These are phyloP conservation scores for Globisporangium paddicum DNA, from an alignment of 352 stramenopile species.

Conservation along the genomic window DNA sequence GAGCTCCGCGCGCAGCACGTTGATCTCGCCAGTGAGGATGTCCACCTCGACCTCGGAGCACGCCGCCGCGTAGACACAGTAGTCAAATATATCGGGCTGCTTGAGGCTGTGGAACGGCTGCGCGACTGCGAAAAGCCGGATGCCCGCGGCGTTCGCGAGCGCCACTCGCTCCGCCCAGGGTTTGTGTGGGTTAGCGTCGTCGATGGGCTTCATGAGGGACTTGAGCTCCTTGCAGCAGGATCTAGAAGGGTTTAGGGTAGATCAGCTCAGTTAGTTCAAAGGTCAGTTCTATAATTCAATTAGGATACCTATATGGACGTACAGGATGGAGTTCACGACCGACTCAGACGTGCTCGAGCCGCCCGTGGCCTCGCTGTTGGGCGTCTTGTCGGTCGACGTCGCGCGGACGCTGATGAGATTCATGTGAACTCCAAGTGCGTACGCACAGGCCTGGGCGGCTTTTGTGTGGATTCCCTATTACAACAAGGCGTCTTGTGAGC, in stretches of 20 bases:
- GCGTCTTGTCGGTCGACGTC: slow-evolving; percentile 46
- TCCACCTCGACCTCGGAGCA: slow-evolving; percentile 95
- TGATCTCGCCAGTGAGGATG: slow-evolving; percentile 92
- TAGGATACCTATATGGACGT: too few relatives aligned
- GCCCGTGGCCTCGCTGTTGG: slow-evolving; percentile 40
- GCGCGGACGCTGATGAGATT: slow-evolving; percentile 31
- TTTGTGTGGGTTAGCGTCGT: slow-evolving; percentile 10
- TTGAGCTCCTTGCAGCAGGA: slow-evolving; percentile 42
- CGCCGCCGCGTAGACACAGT: slow-evolving; percentile 93
- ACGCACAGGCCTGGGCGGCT: slow-evolving; percentile 46
- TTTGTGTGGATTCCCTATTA: slow-evolving; percentile 65
- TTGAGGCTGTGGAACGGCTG: slow-evolving; percentile 87
- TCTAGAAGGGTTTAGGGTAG: slow-evolving; percentile 18
- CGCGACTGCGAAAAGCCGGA: slow-evolving; percentile 92
- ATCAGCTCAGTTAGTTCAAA: background rate
- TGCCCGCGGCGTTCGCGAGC: slow-evolving; percentile 87
- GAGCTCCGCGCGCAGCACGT: slow-evolving; percentile 77
- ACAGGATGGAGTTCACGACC: slow-evolving; percentile 32
- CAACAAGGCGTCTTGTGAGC: background rate
- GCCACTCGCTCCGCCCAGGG: slow-evolving; percentile 65
- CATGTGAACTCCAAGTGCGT: slow-evolving; percentile 34
- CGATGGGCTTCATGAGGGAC: slow-evolving; percentile 25
- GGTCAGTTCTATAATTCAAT: too few relatives aligned
- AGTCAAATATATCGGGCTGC: slow-evolving; percentile 91
- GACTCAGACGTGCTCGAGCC: slow-evolving; percentile 60